A percentile compares a stretch with the other conserved stretches of the same genome.
Conservation (phyloP, 805 yeast species). For the Allodekkera sacchari region DNA sequence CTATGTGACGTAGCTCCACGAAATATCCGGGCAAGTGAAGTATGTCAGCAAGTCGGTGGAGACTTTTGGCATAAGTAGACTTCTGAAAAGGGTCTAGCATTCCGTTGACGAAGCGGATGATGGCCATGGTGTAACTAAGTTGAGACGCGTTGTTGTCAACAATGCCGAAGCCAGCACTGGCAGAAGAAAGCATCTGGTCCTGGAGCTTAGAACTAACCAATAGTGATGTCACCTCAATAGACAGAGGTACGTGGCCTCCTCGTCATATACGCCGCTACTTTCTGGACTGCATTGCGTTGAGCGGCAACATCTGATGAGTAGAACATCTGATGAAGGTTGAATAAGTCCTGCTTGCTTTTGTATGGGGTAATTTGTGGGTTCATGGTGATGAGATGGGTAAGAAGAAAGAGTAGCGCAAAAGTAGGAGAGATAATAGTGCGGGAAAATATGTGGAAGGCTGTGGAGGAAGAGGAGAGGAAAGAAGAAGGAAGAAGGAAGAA, state of each 20-base stretch:
- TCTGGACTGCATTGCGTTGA: slow-evolving; percentile 36
- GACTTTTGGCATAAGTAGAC: slow-evolving; percentile 67
- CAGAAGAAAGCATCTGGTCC: slow-evolving; percentile 25
- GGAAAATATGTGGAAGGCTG: no score
- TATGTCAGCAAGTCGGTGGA: slow-evolving; percentile 63
- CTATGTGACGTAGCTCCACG: slow-evolving; percentile 84
- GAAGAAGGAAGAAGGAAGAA: no score
- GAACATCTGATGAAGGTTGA: slow-evolving; percentile 41
- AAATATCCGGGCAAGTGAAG: slow-evolving; percentile 68
- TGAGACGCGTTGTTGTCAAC: slow-evolving; percentile 32
- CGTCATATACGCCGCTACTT: slow-evolving; percentile 44
- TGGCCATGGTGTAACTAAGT: slow-evolving; percentile 59
- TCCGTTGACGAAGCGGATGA: slow-evolving; percentile 87
- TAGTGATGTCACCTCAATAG: slow-evolving; percentile 57
- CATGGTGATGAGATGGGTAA: slow-evolving; percentile 8
- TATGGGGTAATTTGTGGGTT: slow-evolving; percentile 28
- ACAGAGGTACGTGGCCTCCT: slow-evolving; percentile 64
- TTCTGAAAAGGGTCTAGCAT: slow-evolving; percentile 81
- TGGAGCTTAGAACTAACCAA: slow-evolving; percentile 41
- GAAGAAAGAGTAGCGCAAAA: background rate
- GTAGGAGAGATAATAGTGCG: background rate
- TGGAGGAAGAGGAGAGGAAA: no score
- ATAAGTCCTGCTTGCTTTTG: slow-evolving; percentile 34
- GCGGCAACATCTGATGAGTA: slow-evolving; percentile 25
- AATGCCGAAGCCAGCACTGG: background rate